These are phyloP conservation scores for Kodamaea anthophila DNA, from an alignment of 1,139 yeast genomes.

Conservation along the genomic window DNA sequence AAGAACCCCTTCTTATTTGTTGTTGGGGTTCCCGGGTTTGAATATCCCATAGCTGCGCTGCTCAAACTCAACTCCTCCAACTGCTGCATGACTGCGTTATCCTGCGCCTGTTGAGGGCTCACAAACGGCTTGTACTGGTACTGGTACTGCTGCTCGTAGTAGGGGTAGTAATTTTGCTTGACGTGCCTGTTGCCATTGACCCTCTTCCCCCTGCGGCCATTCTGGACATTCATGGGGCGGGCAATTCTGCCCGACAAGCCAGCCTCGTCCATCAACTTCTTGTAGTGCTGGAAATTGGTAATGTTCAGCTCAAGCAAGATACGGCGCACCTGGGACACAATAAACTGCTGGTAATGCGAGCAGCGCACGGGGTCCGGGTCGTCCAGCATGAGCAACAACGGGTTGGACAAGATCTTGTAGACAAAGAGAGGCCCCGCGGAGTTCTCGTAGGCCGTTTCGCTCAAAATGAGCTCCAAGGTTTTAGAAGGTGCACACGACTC, in stretches of 20 bases:
- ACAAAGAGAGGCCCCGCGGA: conserved; percentile 81
- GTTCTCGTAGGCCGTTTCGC: conserved; percentile 39
- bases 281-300: conserved; percentile 62
- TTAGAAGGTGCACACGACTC: conserved; percentile 22
- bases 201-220: conserved; percentile 18
- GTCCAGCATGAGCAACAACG: conserved; percentile 35
- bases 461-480: conserved; percentile 41
- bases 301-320: conserved; percentile 56
- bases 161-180: conserved; percentile 3
- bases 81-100: conserved; percentile 39
- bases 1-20: conserved; percentile 14
- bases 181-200: conserved; percentile 10
- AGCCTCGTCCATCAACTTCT: conserved; percentile 87
- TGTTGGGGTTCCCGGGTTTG: conserved; percentile 40
- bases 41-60: conserved; percentile 46
- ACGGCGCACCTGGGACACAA: conserved; percentile 54
- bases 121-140: conserved; percentile 1
- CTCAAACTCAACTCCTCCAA: conserved; percentile 44
- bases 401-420: conserved; percentile 69
- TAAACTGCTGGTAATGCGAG: conserved; percentile 50
- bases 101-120: conserved; percentile 15
- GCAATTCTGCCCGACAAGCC: conserved; percentile 51
- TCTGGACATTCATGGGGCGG: no score
- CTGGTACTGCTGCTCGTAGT: conserved; percentile 1
- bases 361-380: conserved; percentile 13